Conservation (phyloP, 306 rosid species). For the Casuarina cunninghamiana region DNA sequence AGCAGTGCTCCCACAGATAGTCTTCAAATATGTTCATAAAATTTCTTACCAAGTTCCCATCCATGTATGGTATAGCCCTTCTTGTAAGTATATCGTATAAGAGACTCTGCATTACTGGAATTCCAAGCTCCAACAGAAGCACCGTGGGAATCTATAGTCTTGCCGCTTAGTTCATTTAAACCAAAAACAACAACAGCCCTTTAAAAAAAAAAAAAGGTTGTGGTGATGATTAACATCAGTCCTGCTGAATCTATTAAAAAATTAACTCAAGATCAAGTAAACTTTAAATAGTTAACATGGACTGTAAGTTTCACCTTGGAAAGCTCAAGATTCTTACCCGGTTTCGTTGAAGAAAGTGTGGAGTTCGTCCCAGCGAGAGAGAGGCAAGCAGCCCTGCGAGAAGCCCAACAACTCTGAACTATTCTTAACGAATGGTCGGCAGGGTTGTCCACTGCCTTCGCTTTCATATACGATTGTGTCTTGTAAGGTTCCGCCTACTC, state of each 20-base stretch:
- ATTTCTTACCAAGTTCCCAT: conserved; percentile 90
- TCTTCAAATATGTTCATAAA: neutral
- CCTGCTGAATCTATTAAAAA: no score
- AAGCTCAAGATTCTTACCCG: conserved; percentile 50
- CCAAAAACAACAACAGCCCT: conserved; percentile 84
- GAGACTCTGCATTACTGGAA: conserved; percentile 63
- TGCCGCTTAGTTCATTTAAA: conserved; percentile 79
- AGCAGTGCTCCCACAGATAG: neutral
- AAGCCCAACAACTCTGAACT: conserved; percentile 52
- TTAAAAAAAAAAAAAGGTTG: neutral
- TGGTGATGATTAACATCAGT: no score
- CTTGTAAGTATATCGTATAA: conserved; percentile 67
- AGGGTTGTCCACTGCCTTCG: conserved; percentile 44
- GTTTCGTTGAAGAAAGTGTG: conserved; percentile 73
- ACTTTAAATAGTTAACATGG: no score
- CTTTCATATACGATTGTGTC: conserved; percentile 74
- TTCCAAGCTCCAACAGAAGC: conserved; percentile 77
- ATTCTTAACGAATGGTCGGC: conserved; percentile 52
- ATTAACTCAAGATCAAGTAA: no score
- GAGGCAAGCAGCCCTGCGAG: conserved; percentile 72
- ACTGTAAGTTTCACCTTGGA: neutral
- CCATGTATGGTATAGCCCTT: conserved; percentile 71
- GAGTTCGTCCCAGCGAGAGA: conserved; percentile 86
- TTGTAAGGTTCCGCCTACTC: conserved; percentile 89
- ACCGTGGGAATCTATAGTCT: conserved; percentile 27